phyloP scores from a whole-genome alignment of 805 yeast genomes.

The Zygoascus tannicola region DNA sequence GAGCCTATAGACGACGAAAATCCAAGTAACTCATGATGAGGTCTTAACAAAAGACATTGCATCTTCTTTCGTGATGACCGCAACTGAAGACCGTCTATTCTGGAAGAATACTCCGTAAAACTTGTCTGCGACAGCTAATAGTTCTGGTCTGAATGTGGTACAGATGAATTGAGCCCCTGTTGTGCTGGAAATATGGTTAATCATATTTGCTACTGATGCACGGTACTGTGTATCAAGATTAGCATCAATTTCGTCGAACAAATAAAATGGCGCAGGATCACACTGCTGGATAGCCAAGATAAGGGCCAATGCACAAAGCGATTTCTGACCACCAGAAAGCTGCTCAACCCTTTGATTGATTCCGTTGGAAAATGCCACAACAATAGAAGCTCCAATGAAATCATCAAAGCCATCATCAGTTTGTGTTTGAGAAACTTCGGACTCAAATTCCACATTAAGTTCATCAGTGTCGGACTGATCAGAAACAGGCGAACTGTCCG shows the following conservation, averaged over 20 bases:
- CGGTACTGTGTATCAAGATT: constrained; percentile 89
- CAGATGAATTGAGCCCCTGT: constrained; percentile 80
- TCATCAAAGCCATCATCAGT: too few relatives aligned
- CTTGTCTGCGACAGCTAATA: constrained; percentile 77
- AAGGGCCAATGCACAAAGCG: constrained; percentile 90
- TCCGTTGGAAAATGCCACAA: constrained; percentile 83
- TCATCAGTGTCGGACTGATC: constrained; percentile 15
- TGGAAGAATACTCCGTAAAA: constrained; percentile 82
- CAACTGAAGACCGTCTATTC: constrained; percentile 66
- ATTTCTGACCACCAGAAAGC: constrained; percentile 93
- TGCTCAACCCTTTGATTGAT: constrained; percentile 81
- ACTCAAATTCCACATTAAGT: constrained; percentile 22
- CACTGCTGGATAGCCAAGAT: constrained; percentile 89
- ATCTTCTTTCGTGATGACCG: constrained; percentile 57
- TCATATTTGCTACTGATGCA: constrained; percentile 71
- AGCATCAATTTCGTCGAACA: constrained; percentile 96
- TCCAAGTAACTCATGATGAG: constrained; percentile 21
- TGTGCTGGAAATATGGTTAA: constrained; percentile 47
- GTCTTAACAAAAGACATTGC: constrained; percentile 82
- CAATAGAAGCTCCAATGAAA: constrained; percentile 76
- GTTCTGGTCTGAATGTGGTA: constrained; percentile 91
- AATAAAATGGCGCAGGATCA: constrained; percentile 94
- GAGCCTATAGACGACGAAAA: not conserved
- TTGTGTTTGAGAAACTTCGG: constrained; percentile 21
- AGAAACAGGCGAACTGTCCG: too few relatives aligned